These are phyloP conservation scores for Coix lacrymajobi DNA, from an alignment of 176 grass and related monocot species.

Conservation along the genomic window DNA sequence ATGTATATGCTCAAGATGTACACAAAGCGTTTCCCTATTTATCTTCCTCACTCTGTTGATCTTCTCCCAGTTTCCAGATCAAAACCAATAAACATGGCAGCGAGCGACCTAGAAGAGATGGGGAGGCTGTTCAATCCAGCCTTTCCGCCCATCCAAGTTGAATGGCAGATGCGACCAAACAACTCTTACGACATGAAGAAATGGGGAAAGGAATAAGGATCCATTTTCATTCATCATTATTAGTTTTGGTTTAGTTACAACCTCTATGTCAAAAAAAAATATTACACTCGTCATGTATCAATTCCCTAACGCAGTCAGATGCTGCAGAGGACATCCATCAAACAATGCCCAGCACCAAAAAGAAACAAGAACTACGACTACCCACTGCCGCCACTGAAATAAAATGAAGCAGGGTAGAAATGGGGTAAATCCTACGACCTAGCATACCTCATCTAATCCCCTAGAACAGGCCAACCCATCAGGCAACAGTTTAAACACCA, in stretches of 20 bases:
- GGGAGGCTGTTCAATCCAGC: background rate
- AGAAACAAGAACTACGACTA: background rate
- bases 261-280: conserved; percentile 25
- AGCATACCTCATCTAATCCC: background rate
- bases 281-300: conserved; percentile 10
- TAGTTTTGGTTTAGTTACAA: conserved; percentile 32
- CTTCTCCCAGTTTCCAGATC: background rate
- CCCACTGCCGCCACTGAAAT: conserved; percentile 25
- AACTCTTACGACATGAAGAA: background rate
- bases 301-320: conserved; percentile 6
- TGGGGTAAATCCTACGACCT: conserved; percentile 13
- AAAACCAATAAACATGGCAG: background rate
- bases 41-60: background rate
- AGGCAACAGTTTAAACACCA: background rate
- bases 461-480: background rate
- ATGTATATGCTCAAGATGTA: background rate
- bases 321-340: conserved; percentile 1
- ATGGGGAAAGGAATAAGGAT: background rate
- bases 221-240: conserved; percentile 23
- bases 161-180: background rate
- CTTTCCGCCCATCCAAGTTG: background rate
- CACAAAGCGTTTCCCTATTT: background rate
- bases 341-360: background rate
- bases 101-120: background rate
- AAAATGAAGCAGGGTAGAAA: conserved; percentile 31